Base-by-base conservation (phyloP, 2,329 filamentous ascomycete species). In the Aspergillus tamarii region DNA sequence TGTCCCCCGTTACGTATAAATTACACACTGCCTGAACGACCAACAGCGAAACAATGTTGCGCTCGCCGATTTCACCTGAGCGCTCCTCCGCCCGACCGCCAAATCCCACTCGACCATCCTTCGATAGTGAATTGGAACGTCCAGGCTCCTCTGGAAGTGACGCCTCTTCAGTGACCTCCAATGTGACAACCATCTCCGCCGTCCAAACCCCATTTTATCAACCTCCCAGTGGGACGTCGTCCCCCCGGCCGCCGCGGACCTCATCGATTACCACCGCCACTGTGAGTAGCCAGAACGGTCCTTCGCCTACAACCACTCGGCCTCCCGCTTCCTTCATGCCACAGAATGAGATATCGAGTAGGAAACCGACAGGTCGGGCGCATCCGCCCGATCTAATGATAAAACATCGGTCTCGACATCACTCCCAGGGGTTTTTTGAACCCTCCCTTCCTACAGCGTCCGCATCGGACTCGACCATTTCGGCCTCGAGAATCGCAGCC, bases 351-450 rank as follows among this genome's bases (percentile, higher is more conserved):
- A 70, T 70, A 48, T 64, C 70, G 48, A 71, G 74, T 57, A 72
- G 78, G 53, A 78, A 77, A 67, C 72, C 73, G 21, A 78, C 79
- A n/a, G 74, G 77, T 39, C 75, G 79, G 30, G 73, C 70, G 36
- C 74, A 73, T 43, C 75, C 76, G 7, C 66, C 69, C 43, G 77
- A 82, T 57, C 62, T 78, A 39, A 75, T 74, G 54, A 73, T 74
- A 53, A 73, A 76, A 66, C 81, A 83, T 67, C 78, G 81, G 50
- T 75, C 79, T 36, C 77, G 82, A 66, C 81, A 83, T 67, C 86
- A 88, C 72, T 89, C 87, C 3, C 88, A 90, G 74, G 88, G 88
- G 61, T 90, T 89, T 77, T 90, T 90, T 71, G 88, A 90, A 74
- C 88, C 88, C 19, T 85, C 84, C 36, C 77, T 90, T 61, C 86